phyloP scores from a whole-genome alignment of 164 flowering plant species.

The Magnolia sinica region DNA sequence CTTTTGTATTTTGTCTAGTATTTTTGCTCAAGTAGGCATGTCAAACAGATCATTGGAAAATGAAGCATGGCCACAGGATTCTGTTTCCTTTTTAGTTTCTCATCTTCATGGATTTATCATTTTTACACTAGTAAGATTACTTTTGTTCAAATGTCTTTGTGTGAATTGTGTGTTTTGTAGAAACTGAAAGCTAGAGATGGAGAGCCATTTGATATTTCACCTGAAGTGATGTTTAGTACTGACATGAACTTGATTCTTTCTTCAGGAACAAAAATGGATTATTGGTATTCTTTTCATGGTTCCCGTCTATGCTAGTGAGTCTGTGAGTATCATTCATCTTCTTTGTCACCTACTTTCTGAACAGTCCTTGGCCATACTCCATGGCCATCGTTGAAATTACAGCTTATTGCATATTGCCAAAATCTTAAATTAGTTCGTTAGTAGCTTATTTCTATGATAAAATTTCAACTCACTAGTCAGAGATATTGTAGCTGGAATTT shows the following conservation, averaged over 20 bases:
- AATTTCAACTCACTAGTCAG: too few relatives aligned
- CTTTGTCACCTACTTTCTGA: neutral
- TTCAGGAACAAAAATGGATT: constrained; percentile 81
- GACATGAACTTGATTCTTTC: neutral
- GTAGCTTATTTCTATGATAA: too few relatives aligned
- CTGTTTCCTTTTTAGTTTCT: neutral
- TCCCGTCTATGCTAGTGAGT: constrained; percentile 77
- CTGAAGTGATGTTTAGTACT: neutral
- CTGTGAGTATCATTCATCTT: constrained; percentile 48
- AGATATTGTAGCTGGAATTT: too few relatives aligned
- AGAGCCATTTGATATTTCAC: neutral
- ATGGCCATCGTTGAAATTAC: too few relatives aligned
- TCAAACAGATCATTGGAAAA: neutral
- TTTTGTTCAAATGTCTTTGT: neutral
- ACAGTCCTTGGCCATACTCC: too few relatives aligned
- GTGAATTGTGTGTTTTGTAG: too few relatives aligned
- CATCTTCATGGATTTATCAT: too few relatives aligned
- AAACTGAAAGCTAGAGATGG: neutral
- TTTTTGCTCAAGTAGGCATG: neutral
- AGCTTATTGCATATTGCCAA: too few relatives aligned
- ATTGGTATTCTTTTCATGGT: constrained; percentile 81
- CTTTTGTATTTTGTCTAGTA: neutral
- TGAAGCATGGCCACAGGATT: neutral
- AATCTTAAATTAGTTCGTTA: too few relatives aligned
- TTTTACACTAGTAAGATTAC: too few relatives aligned